Evolutionary conservation across 2,329 filamentous ascomycete species (phyloP).

Genomic region (Penicillium rolfsii): DNA sequence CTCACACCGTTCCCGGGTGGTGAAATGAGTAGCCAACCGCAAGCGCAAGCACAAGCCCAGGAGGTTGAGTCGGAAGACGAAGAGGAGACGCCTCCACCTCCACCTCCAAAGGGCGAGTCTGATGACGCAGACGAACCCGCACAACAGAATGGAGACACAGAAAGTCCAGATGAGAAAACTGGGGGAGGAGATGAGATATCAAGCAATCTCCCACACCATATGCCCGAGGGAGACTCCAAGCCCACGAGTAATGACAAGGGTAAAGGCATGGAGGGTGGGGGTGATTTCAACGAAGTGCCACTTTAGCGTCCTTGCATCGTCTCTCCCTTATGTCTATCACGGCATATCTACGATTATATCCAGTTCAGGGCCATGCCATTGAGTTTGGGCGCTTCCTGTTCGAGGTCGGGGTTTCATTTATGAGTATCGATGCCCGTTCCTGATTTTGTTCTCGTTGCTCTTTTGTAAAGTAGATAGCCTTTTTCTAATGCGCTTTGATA

Average conservation of each 20-base stretch:
- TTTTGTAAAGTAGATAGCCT: conserved; percentile 28
- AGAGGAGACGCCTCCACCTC: conserved; percentile 31
- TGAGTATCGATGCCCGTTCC: conserved; percentile 18
- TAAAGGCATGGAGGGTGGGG: conserved; percentile 39
- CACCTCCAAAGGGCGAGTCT: conserved; percentile 35
- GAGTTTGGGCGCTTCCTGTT: conserved; percentile 14
- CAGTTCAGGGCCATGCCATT: conserved; percentile 22
- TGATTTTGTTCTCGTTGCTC: conserved; percentile 18
- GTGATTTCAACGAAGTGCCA: conserved; percentile 43
- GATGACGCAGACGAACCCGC: conserved; percentile 26
- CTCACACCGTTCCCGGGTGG: conserved; percentile 41
- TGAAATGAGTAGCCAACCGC: conserved; percentile 34
- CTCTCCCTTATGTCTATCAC: conserved; percentile 7
- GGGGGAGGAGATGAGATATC: conserved; percentile 26
- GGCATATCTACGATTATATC: conserved; percentile 24
- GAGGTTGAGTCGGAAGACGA: conserved; percentile 36
- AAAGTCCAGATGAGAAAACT: conserved; percentile 17
- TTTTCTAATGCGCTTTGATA: conserved; percentile 16
- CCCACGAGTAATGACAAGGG: conserved; percentile 27
- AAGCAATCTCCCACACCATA: conserved; percentile 31
- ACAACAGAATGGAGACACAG: conserved; percentile 24
- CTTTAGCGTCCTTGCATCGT: conserved; percentile 27
- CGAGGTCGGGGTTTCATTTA: conserved; percentile 17
- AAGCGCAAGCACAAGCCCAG: conserved; percentile 32
- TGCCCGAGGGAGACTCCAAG: conserved; percentile 27